Conservation (phyloP, 257 asterid genomes). For the Hygrophila difformis region DNA sequence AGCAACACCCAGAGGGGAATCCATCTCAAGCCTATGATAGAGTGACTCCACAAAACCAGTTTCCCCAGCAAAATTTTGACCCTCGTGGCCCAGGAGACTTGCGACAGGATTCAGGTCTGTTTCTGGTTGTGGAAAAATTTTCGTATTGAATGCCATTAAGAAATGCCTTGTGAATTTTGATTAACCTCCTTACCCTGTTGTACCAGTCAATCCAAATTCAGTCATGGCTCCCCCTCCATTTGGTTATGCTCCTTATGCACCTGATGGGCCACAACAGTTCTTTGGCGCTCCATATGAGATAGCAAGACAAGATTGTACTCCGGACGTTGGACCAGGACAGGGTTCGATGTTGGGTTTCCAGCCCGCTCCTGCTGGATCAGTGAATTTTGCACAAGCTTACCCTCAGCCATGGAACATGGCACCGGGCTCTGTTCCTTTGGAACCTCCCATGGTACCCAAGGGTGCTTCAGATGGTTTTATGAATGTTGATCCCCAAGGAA, state of each 20-base stretch:
- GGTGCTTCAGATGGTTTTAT: slow-evolving; percentile 37
- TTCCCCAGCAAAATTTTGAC: slow-evolving; percentile 56
- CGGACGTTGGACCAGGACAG: slow-evolving; percentile 62
- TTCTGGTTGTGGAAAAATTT: slow-evolving; percentile 25
- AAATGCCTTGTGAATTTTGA: slow-evolving; percentile 20
- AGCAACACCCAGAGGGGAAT: slow-evolving; percentile 45
- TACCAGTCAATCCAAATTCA: slow-evolving; percentile 40
- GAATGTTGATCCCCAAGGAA: slow-evolving; percentile 38
- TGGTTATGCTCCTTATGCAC: slow-evolving; percentile 48
- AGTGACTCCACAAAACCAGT: slow-evolving; percentile 43
- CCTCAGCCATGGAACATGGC: slow-evolving; percentile 72
- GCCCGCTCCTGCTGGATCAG: slow-evolving; percentile 50
- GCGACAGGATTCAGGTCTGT: slow-evolving; percentile 48
- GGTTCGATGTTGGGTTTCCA: slow-evolving; percentile 57
- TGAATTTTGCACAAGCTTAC: slow-evolving; percentile 50
- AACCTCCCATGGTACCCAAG: slow-evolving; percentile 47
- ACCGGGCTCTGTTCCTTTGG: slow-evolving; percentile 44
- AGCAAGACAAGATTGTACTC: slow-evolving; percentile 45
- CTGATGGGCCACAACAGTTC: slow-evolving; percentile 63
- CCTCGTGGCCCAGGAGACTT: slow-evolving; percentile 43
- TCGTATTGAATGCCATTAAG: slow-evolving; percentile 18
- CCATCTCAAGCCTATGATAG: slow-evolving; percentile 52
- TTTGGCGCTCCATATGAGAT: slow-evolving; percentile 56
- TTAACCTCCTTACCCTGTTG: slow-evolving; percentile 30
- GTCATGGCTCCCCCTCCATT: slow-evolving; percentile 52